phyloP scores from a whole-genome alignment of 495 filamentous ascomycete species.

The Penicillium pancosmium region DNA sequence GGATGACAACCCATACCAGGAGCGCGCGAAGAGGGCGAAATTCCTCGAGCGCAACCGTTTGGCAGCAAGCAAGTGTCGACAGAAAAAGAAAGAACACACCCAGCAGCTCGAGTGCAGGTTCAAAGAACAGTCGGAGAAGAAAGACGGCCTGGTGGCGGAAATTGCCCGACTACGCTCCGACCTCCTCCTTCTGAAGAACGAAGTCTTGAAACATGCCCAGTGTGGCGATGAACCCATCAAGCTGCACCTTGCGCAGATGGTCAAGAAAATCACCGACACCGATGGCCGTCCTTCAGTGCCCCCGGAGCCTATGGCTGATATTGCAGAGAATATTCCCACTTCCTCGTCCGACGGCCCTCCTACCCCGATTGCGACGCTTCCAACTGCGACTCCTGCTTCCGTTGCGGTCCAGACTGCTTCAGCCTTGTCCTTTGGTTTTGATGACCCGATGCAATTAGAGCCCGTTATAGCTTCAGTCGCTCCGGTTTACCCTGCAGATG shows the following conservation, averaged over 20 bases:
- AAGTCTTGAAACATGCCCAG: slow-evolving; percentile 60
- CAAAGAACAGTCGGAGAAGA: slow-evolving; percentile 55
- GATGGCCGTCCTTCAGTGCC: slow-evolving; percentile 17
- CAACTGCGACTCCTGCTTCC: not conserved
- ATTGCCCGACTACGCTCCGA: slow-evolving; percentile 44
- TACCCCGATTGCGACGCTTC: slow-evolving; percentile 1
- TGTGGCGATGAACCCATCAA: slow-evolving; percentile 60
- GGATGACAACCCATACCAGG: slow-evolving; percentile 29
- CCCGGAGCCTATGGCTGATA: slow-evolving; percentile 2
- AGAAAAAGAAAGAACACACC: slow-evolving; percentile 82
- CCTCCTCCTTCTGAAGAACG: slow-evolving; percentile 56
- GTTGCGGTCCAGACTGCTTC: slow-evolving; percentile 5
- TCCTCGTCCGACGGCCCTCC: slow-evolving; percentile 1
- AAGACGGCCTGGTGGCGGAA: slow-evolving; percentile 68
- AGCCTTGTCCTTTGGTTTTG: slow-evolving; percentile 41
- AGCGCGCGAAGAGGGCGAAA: slow-evolving; percentile 42
- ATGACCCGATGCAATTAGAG: slow-evolving; percentile 37
- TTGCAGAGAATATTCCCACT: slow-evolving; percentile 12
- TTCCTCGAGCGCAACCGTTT: slow-evolving; percentile 81
- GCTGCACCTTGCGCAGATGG: slow-evolving; percentile 50
- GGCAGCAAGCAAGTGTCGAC: slow-evolving; percentile 83
- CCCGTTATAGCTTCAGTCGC: slow-evolving; percentile 11
- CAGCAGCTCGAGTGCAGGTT: slow-evolving; percentile 55
- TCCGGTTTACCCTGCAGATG: slow-evolving; percentile 16
- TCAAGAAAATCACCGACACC: slow-evolving; percentile 39